A percentile compares a stretch with the other conserved stretches of the same genome.
These are phyloP conservation scores for Verticillium longisporum DNA, from an alignment of 2,329 filamentous ascomycete genomes.

Conservation along the genomic window DNA sequence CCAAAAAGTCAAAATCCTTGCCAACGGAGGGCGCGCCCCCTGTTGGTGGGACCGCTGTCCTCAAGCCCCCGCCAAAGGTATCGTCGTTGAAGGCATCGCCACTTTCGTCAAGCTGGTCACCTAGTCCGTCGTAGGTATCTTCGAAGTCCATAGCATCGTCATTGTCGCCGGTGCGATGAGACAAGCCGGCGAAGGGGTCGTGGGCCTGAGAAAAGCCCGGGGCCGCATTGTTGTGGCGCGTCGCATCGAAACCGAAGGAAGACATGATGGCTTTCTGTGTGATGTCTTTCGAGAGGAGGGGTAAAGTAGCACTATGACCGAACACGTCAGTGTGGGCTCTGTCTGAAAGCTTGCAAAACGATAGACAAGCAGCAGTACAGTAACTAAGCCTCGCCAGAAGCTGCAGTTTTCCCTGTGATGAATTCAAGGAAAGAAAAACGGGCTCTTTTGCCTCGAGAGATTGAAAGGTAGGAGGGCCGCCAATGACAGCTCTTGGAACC, in stretches of 20 bases:
- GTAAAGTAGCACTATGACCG: slow-evolving; percentile 7
- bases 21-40: slow-evolving; percentile 49
- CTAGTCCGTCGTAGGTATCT: slow-evolving; percentile 93
- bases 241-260: slow-evolving; percentile 83
- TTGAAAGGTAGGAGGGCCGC: background rate
- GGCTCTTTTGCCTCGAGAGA: background rate
- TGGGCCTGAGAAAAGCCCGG: slow-evolving; percentile 76
- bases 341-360: background rate
- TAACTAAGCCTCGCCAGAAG: too few species aligned
- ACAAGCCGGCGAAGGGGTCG: slow-evolving; percentile 84
- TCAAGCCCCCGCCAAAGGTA: slow-evolving; percentile 62
- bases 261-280: slow-evolving; percentile 54
- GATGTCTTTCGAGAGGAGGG: background rate
- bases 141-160: slow-evolving; percentile 71
- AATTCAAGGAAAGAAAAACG: too few species aligned
- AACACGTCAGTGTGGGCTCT: background rate
- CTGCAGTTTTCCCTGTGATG: too few species aligned
- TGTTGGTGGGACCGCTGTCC: slow-evolving; percentile 30
- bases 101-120: slow-evolving; percentile 82
- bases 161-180: slow-evolving; percentile 53
- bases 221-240: slow-evolving; percentile 59
- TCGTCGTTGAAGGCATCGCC: slow-evolving; percentile 96
- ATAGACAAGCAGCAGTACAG: background rate
- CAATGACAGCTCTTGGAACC: background rate
- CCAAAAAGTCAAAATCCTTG: slow-evolving; percentile 98